Base-by-base conservation (phyloP, 441 rosid species). In the Cnidoscolus chayamansa region DNA sequence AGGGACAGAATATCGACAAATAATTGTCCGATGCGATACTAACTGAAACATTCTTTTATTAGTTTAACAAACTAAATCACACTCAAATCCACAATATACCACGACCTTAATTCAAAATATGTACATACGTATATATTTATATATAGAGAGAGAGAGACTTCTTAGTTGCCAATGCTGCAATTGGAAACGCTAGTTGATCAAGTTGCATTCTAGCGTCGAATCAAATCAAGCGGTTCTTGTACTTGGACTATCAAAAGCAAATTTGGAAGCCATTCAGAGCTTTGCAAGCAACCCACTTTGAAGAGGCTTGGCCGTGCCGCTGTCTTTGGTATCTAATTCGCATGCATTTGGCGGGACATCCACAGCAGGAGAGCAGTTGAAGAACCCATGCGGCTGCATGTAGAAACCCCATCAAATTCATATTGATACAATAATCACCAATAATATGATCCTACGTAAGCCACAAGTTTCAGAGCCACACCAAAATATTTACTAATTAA, bases 311-410 rank as follows among this genome's bases (percentile, higher is more conserved):
- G 80, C 64, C 2, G 54, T 72, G 0, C 25, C 80, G 40, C 67
- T 81, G 60, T 91, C 96, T 82, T 89, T 90, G 2, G 82, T 62
- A n/a, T 93, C 97, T 82, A 87, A 53, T 78, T 93, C 92, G 63
- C 95, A 87, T 9, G 86, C 70, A 50, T 73, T 88, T 9, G 97
- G 95, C 7, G 98, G 97, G 15, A 93, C 97, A 63, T 93, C 97
- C 50, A 89, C 86, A 0, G 97, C 95, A 6, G 97, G 97, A 13
- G 97, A 93, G 84, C 92, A 88, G 72, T 91, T 93, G 82, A 91
- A 93, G 76, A 89, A 93, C 55, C 98, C 98, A 59, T 93, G 96
- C 43, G 98, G 98, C 97, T 93, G 89, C 82, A 82, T 8, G 25
- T 53, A 56, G 16, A 70, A 54, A 61, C 4, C 31, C 1, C 15